Evolutionary conservation across 129 eudicot species (phyloP).

Genomic region (Artemisia tridentata): DNA sequence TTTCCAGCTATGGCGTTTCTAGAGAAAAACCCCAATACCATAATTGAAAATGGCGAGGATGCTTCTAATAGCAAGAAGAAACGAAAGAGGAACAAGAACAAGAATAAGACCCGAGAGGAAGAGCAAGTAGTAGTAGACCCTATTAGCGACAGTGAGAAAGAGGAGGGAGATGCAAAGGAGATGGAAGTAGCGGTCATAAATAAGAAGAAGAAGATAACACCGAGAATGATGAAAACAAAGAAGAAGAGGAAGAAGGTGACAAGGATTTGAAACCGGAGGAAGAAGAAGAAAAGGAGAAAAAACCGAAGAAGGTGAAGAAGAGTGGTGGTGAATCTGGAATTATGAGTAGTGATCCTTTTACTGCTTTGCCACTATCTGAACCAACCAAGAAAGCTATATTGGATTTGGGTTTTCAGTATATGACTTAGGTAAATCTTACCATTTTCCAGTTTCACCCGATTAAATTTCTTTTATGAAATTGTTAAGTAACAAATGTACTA

Average conservation of each 20-base stretch:
- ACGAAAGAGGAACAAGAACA: no score
- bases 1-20: slow-evolving; percentile 27
- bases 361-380: slow-evolving; percentile 54
- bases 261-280: not conserved
- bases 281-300: slow-evolving; percentile 18
- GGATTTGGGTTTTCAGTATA: slow-evolving; percentile 53
- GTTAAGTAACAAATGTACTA: no score
- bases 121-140: slow-evolving; percentile 22
- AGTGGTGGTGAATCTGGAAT: slow-evolving; percentile 44
- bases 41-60: no score
- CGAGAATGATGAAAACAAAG: slow-evolving; percentile 22
- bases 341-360: slow-evolving; percentile 56
- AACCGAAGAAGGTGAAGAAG: slow-evolving; percentile 25
- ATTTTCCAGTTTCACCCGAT: no score
- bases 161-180: not conserved
- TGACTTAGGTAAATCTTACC: slow-evolving; percentile 66
- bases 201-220: slow-evolving; percentile 20
- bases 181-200: not conserved
- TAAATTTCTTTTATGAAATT: no score
- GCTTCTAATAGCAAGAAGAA: no score
- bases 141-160: not conserved
- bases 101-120: not conserved
- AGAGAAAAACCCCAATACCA: slow-evolving; percentile 42
- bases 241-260: slow-evolving; percentile 24
- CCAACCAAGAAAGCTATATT: slow-evolving; percentile 59